phyloP scores from a whole-genome alignment of 2,329 filamentous ascomycete genomes.

The Phoma sp. region DNA sequence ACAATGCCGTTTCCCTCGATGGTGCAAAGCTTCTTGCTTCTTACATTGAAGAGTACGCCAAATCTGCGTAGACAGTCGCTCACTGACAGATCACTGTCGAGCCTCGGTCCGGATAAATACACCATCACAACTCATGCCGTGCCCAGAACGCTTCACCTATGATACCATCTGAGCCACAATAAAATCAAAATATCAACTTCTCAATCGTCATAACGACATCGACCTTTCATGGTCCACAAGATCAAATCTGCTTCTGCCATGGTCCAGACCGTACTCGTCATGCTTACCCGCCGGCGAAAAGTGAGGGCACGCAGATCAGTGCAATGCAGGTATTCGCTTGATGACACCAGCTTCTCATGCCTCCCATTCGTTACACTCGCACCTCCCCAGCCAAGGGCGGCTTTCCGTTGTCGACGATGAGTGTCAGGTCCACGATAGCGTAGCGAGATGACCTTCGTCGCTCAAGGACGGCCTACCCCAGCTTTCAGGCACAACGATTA shows the following conservation, averaged over 20 bases:
- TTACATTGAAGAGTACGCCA: constrained; percentile 68
- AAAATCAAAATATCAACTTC: neutral
- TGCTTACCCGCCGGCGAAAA: neutral
- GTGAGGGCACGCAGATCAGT: neutral
- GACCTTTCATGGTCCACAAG: neutral
- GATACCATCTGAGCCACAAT: neutral
- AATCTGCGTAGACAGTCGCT: constrained; percentile 28
- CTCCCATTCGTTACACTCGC: neutral
- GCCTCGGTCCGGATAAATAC: neutral
- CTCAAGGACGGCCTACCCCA: neutral
- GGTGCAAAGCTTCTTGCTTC: constrained; percentile 71
- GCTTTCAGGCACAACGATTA: neutral
- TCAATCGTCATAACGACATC: neutral
- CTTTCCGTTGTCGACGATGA: neutral
- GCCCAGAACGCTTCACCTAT: too few species aligned
- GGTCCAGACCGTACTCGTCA: constrained; percentile 2
- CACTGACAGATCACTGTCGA: neutral
- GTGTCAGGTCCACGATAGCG: neutral
- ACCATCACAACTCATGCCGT: too few species aligned
- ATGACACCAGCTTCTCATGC: neutral
- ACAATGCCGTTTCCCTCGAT: constrained; percentile 78
- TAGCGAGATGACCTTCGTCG: constrained; percentile 5
- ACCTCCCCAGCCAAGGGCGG: neutral
- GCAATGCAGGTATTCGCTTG: neutral
- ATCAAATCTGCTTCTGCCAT: neutral